Conservation (phyloP, 768 basidiomycete species). For the Kwoniella pini region DNA sequence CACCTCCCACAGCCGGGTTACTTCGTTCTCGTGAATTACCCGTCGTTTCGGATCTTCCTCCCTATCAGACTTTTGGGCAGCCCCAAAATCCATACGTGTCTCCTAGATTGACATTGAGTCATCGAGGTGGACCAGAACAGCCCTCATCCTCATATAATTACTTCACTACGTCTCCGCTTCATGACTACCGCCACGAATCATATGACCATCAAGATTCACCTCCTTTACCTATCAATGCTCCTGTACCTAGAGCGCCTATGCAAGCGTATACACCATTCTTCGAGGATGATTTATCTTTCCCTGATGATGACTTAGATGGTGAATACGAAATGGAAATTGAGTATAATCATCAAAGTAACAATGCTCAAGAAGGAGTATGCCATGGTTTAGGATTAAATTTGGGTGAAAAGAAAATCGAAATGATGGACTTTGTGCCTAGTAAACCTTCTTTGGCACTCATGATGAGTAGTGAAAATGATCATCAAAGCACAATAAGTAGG, state of each 20-base stretch:
- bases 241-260: conserved; percentile 6
- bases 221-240: conserved; percentile 8
- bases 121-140: no score
- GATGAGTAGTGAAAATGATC: neutral
- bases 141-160: no score
- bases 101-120: no score
- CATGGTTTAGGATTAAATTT: neutral
- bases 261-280: neutral
- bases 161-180: no score
- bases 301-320: neutral
- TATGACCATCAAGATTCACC: neutral
- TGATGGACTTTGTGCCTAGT: conserved; percentile 10
- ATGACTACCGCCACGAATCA: neutral
- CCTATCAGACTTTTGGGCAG: no score
- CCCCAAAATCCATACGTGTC: no score
- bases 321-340: conserved; percentile 8
- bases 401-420: neutral
- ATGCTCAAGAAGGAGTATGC: neutral
- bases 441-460: conserved; percentile 8
- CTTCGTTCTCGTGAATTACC: neutral
- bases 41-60: neutral
- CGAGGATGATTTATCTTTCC: conserved; percentile 1
- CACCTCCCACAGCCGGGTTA: neutral
- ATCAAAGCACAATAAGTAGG: no score
- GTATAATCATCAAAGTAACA: neutral